Evolutionary conservation across 768 basidiomycete genomes (phyloP).

Genomic region (Agaricus bisporus): DNA sequence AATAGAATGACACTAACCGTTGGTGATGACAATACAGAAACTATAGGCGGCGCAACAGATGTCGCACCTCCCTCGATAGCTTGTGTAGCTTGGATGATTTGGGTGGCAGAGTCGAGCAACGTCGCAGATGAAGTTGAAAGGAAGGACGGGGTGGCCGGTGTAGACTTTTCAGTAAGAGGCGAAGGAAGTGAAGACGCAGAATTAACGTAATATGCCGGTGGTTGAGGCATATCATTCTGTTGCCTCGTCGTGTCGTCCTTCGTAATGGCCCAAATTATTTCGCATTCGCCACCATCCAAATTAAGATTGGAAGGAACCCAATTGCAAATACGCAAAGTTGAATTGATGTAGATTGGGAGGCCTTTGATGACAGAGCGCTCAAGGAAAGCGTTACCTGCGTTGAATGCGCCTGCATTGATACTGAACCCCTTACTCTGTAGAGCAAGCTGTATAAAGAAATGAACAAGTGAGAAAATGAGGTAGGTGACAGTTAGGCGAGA

Average conservation of each 20-base stretch:
- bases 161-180: not conserved
- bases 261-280: slow-evolving; percentile 43
- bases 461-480: slow-evolving; percentile 58
- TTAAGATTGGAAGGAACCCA: slow-evolving; percentile 40
- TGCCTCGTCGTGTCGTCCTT: not conserved
- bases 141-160: not conserved
- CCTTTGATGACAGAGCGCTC: slow-evolving; percentile 30
- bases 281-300: slow-evolving; percentile 34
- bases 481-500: slow-evolving; percentile 62
- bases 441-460: slow-evolving; percentile 62
- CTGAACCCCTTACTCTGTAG: slow-evolving; percentile 64
- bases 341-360: slow-evolving; percentile 43
- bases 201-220: not conserved
- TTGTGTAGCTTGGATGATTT: too few relatives aligned
- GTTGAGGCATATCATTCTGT: not conserved
- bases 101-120: not conserved
- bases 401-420: slow-evolving; percentile 54
- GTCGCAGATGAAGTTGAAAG: not conserved
- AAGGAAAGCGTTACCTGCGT: slow-evolving; percentile 46
- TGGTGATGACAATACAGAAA: too few relatives aligned
- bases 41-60: not conserved
- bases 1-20: too few relatives aligned
- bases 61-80: not conserved
- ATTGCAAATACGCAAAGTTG: slow-evolving; percentile 53
- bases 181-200: not conserved